Conservation (phyloP, 2,329 filamentous ascomycete species). For the Colletotrichum musicola region DNA sequence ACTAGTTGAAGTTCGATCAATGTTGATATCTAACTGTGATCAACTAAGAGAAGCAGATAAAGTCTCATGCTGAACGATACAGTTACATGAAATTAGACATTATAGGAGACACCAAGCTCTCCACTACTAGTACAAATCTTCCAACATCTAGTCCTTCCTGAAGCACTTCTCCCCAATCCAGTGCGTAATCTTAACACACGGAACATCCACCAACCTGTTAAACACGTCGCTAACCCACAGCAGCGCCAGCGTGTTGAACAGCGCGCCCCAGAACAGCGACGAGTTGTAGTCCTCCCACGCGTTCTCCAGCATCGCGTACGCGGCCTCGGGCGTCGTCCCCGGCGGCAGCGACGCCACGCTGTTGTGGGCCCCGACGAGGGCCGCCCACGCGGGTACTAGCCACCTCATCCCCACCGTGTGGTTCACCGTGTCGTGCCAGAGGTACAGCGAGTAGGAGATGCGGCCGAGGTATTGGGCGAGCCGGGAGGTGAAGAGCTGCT, state of each 20-base stretch:
- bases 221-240: conserved; percentile 27
- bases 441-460: conserved; percentile 71
- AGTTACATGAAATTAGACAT: too few relatives aligned
- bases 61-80: too few relatives aligned
- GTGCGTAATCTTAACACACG: background rate
- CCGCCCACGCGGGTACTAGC: background rate
- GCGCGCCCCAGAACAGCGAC: conserved; percentile 1
- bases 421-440: conserved; percentile 69
- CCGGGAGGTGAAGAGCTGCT: conserved; percentile 61
- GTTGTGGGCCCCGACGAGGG: background rate
- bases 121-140: too few relatives aligned
- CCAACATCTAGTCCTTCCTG: background rate
- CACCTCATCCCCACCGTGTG: conserved; percentile 58
- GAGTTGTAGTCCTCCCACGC: background rate
- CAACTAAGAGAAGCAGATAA: too few relatives aligned
- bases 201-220: conserved; percentile 13
- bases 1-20: too few relatives aligned
- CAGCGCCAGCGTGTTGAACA: conserved; percentile 21
- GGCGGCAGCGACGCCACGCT: background rate
- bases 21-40: too few relatives aligned
- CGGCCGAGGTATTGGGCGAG: conserved; percentile 70
- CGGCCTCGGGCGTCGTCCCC: background rate
- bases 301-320: background rate
- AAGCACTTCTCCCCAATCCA: conserved; percentile 25
- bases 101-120: too few relatives aligned